phyloP scores from a whole-genome alignment of 257 asterid species.

The Hygrophila difformis region DNA sequence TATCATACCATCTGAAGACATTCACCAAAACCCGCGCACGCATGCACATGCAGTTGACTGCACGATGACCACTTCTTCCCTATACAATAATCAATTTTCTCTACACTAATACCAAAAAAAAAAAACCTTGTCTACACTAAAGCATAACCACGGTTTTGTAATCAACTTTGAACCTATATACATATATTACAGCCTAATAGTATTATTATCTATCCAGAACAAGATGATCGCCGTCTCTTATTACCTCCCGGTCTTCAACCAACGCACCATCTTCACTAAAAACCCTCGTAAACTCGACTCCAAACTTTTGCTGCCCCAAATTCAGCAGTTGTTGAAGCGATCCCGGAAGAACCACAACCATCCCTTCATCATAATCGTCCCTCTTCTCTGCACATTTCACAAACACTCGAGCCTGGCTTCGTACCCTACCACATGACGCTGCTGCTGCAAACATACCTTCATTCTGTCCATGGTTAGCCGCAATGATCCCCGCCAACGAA shows the following conservation, averaged over 20 bases:
- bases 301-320: constrained; percentile 49
- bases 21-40: no score
- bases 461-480: constrained; percentile 30
- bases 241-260: constrained; percentile 42
- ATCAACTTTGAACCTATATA: no score
- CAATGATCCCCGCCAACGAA: constrained; percentile 65
- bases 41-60: no score
- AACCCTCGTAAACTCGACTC: constrained; percentile 34
- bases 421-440: no score
- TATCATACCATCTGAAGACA: no score
- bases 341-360: constrained; percentile 43
- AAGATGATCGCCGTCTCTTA: constrained; percentile 78
- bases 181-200: no score
- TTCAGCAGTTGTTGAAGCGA: constrained; percentile 49
- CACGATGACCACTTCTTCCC: no score
- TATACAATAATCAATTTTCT: no score
- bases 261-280: constrained; percentile 43
- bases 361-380: constrained; percentile 25
- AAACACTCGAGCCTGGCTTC: constrained; percentile 33
- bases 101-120: no score
- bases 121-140: no score
- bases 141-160: no score
- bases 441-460: constrained; percentile 48
- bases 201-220: constrained; percentile 32
- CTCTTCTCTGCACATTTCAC: constrained; percentile 39